phyloP scores from a whole-genome alignment of 306 rosid species.

The Vigna nakashimae region DNA sequence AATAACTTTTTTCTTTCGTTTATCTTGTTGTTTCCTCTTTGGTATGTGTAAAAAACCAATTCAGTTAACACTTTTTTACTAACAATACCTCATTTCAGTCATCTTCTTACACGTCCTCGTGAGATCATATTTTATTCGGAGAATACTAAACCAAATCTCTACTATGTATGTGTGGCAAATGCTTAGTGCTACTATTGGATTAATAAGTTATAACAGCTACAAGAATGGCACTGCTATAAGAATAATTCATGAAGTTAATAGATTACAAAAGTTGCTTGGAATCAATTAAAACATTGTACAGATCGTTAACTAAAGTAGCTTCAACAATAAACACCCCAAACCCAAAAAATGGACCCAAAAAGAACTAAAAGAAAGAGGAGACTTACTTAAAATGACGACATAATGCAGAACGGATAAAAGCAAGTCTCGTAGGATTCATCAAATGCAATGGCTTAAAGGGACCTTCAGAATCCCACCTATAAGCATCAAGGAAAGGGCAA shows the following conservation, averaged over 20 bases:
- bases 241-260: neutral
- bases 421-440: conserved; percentile 90
- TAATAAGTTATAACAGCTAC: neutral
- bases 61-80: neutral
- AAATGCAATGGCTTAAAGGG: conserved; percentile 91
- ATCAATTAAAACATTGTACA: neutral
- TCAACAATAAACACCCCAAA: conserved; percentile 1
- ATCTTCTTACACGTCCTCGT: conserved; percentile 15
- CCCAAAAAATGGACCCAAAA: conserved; percentile 22
- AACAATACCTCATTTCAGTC: conserved; percentile 20
- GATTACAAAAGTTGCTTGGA: neutral
- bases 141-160: conserved; percentile 31
- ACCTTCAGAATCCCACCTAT: conserved; percentile 97
- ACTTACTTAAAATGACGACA: conserved; percentile 82
- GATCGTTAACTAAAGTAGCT: neutral
- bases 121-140: conserved; percentile 17
- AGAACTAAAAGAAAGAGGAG: conserved; percentile 2
- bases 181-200: neutral
- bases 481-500: conserved; percentile 18
- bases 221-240: conserved; percentile 10
- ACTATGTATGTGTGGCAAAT: neutral
- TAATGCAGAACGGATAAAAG: conserved; percentile 82
- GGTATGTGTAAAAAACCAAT: neutral
- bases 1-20: neutral
- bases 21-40: neutral